Conservation (phyloP, 768 basidiomycete species). For the Trametes elegans region DNA sequence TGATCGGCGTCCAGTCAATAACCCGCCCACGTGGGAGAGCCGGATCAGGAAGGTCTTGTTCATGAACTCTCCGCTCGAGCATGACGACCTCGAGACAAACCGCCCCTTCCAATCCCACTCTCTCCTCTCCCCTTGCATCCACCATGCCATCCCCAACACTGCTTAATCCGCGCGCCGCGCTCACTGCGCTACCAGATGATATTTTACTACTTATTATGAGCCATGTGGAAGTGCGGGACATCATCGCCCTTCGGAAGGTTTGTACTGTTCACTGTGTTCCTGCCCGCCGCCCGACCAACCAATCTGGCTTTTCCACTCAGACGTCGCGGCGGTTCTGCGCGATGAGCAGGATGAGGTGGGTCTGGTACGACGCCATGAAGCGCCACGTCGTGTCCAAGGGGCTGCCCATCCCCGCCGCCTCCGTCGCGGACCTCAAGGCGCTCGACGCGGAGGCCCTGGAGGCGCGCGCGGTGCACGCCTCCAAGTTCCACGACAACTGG, state of each 20-base stretch:
- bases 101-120: neutral
- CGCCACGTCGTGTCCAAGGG: constrained; percentile 33
- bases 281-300: neutral
- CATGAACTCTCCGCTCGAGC: neutral
- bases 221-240: constrained; percentile 32
- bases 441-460: constrained; percentile 34
- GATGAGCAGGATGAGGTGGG: constrained; percentile 36
- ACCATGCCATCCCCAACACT: neutral
- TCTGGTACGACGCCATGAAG: constrained; percentile 36
- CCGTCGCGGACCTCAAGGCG: constrained; percentile 26
- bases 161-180: constrained; percentile 4
- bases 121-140: neutral
- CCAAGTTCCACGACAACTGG: constrained; percentile 36
- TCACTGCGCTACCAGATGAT: constrained; percentile 33
- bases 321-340: constrained; percentile 30
- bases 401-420: constrained; percentile 33
- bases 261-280: constrained; percentile 20
- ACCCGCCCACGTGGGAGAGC: constrained; percentile 10
- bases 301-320: constrained; percentile 14
- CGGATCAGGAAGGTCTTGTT: constrained; percentile 12
- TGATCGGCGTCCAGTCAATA: constrained; percentile 6
- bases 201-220: constrained; percentile 33
- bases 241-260: constrained; percentile 33
- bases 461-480: constrained; percentile 33
- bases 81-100: constrained; percentile 5